phyloP scores from a whole-genome alignment of 805 yeast genomes.

The Komagataella mondaviorum region DNA sequence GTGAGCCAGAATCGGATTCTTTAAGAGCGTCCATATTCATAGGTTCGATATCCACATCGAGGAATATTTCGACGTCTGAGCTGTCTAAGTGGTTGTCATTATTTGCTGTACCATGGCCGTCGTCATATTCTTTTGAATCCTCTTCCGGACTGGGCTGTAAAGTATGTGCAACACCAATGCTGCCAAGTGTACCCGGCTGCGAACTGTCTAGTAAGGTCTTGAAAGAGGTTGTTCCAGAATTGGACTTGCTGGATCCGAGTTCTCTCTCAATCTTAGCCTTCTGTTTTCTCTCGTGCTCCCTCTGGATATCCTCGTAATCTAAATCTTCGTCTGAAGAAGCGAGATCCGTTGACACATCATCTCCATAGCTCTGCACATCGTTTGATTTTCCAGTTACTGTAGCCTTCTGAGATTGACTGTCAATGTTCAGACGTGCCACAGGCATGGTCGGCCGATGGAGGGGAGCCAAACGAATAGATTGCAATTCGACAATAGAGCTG shows the following conservation, averaged over 20 bases:
- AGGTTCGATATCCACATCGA: not conserved
- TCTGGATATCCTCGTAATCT: conserved; percentile 1
- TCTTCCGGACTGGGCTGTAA: not conserved
- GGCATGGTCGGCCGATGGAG: not conserved
- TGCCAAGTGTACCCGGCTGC: not conserved
- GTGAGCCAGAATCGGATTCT: not conserved
- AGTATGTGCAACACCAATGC: not conserved
- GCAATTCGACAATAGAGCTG: not conserved
- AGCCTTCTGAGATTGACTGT: not conserved
- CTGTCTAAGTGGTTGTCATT: not conserved
- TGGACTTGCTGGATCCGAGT: not conserved
- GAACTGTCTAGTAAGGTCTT: not conserved
- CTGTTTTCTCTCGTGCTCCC: not conserved
- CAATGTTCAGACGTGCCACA: not conserved
- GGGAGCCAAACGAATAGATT: not conserved
- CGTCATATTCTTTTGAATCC: not conserved
- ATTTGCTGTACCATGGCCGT: not conserved
- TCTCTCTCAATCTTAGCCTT: not conserved
- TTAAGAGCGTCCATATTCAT: not conserved
- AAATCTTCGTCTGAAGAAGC: conserved; percentile 2
- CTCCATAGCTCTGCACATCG: not conserved
- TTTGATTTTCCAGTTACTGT: not conserved
- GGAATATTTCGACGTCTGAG: not conserved
- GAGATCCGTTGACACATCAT: conserved; percentile 1
- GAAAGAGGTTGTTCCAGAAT: not conserved